Base-by-base conservation (phyloP, 345 rosid genomes). In the Eucalyptus polyanthemos region DNA sequence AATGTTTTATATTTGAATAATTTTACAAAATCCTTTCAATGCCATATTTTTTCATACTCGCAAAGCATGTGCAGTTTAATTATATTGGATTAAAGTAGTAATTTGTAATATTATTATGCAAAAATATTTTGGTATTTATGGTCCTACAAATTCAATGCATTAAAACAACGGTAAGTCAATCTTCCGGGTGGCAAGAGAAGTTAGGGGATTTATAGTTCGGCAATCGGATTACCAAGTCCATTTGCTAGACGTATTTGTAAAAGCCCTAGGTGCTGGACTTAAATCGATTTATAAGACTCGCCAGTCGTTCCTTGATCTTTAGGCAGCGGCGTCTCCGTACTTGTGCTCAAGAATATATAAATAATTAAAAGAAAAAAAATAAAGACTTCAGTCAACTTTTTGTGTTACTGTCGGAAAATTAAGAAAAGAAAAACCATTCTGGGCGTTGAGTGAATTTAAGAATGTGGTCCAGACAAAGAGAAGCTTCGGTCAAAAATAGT, bases 171-270 rank as follows among this genome's bases (percentile, higher is more conserved):
- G 14, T 11, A 12, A 6, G 45, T 10, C 25, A 11, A 34, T 34
- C 81, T 34, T 34, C 14, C 0, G 11, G 42, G 24, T 16, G 4
- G 13, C 21, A 17, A 9, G 3, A 9, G 42, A 9, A 5, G 2
- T 0, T 16, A 17, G 2, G 6, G 80, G 13, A 72, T 67, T 67
- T 31, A 16, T 4, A 17, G 80, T 16, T 17, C 6, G 37, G 6
- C 10, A 17, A 69, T 5, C 12, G 24, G 12, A 19, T 69, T 15
- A 9, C 5, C 12, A 34, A 5, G 37, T 69, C 42, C 11, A 4
- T 67, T 8, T 16, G 22, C 5, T 10, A 16, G 42, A 14, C 21
- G 5, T 8, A 4, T 69, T 9, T 34, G 11, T 5, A 15, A 4
- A 69, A 34, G 24, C 44, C 25, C 6, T 0, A 17, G 44, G 80